phyloP scores from a whole-genome alignment of 371 early-diverging fungal genomes.

The Cladochytrium tenue region DNA sequence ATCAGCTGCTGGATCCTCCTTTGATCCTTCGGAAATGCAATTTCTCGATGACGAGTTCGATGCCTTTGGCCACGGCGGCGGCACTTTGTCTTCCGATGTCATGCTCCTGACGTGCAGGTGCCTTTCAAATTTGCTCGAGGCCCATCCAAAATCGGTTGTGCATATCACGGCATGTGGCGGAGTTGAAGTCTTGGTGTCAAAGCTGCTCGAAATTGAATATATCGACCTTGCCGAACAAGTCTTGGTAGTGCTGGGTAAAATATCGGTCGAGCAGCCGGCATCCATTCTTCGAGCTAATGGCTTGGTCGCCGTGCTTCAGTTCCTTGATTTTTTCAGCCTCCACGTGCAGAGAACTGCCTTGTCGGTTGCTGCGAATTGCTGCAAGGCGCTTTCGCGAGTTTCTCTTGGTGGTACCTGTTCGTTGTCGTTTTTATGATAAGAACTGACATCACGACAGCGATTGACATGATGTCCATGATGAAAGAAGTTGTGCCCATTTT shows the following conservation, averaged over 20 bases:
- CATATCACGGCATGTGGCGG: conserved; percentile 70
- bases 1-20: conserved; percentile 10
- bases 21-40: conserved; percentile 15
- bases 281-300: conserved; percentile 79
- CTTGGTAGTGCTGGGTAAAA: conserved; percentile 73
- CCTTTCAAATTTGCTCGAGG: conserved; percentile 84
- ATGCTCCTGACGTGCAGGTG: conserved; percentile 87
- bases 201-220: conserved; percentile 80
- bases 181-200: conserved; percentile 70
- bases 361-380: conserved; percentile 78
- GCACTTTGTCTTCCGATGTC: conserved; percentile 58
- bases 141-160: conserved; percentile 70
- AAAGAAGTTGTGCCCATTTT: conserved; percentile 71
- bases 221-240: conserved; percentile 92
- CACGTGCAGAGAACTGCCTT: conserved; percentile 84
- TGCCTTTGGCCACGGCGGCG: conserved; percentile 27
- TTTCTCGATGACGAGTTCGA: conserved; percentile 22
- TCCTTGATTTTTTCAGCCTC: conserved; percentile 85
- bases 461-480: conserved; percentile 55
- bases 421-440: conserved; percentile 3
- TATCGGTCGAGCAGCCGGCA: conserved; percentile 68
- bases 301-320: conserved; percentile 75
- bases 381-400: conserved; percentile 40
- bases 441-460: too few species aligned
- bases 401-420: neutral